Evolutionary conservation across 176 grass and related monocot genomes (phyloP), one percentile per base, ranked within the genome.

Genomic region (Eleusine coracana): DNA sequence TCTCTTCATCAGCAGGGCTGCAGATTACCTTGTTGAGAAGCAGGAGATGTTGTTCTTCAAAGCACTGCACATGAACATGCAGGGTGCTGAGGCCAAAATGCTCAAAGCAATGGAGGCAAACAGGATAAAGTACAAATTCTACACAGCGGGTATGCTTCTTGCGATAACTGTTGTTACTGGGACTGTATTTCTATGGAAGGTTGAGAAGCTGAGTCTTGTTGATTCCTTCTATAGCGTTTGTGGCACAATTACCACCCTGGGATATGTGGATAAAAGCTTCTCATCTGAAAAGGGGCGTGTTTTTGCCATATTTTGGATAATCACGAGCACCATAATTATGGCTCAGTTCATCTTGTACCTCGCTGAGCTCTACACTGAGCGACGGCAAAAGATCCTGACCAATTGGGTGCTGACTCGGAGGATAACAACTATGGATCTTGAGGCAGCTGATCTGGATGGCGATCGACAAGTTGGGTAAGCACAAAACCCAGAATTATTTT

Each of bases 181-280:
- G 9, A 90, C 81, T 10, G 1, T 91, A 23, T 95, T 98, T 86
- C 84, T 98, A 36, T 98, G 90, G 88, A 93, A 91, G 79, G 74
- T 95, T 66, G 96, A 98, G 83, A 90, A 90, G 49, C 76, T 98
- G 73, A 86, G 87, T 23, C 36, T 95, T 86, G 85, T 98, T 4
- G 96, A 98, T 64, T 88, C 96, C 68, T 92, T 98, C 29, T 98
- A 98, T 52, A 93, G 92, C 63, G 96, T 95, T 13, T 95, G 92
- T 83, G 81, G 91, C 17, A 98, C 96, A 34, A 90, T 98, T 72
- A 95, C 96, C 20, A 98, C 96, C 55, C 46, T 98, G 61, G 89
- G 96, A 55, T 98, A 95, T 61, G 92, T 89, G 25, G 92, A 95
- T 49, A 93, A 91, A 81, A 93, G 91, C 79, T 95, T 95, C 80